Percentiles rank a stretch among this genome's conserved stretches.
phyloP scores from a whole-genome alignment of 192 early-diverging fungal genomes.

The Cetraspora pellucida region DNA sequence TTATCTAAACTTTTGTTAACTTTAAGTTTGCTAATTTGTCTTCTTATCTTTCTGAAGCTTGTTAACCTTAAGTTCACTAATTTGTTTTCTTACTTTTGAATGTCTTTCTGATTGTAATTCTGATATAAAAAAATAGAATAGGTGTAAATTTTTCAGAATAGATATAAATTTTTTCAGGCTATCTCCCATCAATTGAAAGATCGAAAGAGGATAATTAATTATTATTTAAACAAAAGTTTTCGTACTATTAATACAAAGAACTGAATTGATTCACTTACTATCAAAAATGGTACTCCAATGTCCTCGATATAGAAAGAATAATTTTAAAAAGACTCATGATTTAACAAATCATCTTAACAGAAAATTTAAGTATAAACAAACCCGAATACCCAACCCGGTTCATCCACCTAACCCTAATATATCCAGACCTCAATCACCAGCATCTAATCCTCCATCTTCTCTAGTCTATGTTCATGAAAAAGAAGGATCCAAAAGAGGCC shows the following conservation, averaged over 20 bases:
- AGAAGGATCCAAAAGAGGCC: too few species aligned
- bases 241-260: slow-evolving; percentile 1
- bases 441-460: neutral
- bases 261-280: neutral
- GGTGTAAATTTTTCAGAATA: too few species aligned
- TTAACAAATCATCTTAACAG: neutral
- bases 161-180: too few species aligned
- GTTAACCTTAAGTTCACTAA: neutral
- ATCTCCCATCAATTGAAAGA: too few species aligned
- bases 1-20: neutral
- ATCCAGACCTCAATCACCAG: neutral
- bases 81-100: neutral
- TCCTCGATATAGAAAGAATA: neutral
- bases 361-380: neutral
- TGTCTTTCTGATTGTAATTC: too few species aligned
- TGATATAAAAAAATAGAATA: too few species aligned
- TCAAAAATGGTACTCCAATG: neutral
- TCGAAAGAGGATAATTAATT: slow-evolving; percentile 3
- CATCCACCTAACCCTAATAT: neutral
- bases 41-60: neutral
- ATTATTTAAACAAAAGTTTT: neutral
- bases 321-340: slow-evolving; percentile 2
- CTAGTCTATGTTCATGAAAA: too few species aligned
- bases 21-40: too few species aligned
- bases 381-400: neutral